phyloP scores from a whole-genome alignment of 2,329 filamentous ascomycete genomes.

The Pseudocercospora cruenta region DNA sequence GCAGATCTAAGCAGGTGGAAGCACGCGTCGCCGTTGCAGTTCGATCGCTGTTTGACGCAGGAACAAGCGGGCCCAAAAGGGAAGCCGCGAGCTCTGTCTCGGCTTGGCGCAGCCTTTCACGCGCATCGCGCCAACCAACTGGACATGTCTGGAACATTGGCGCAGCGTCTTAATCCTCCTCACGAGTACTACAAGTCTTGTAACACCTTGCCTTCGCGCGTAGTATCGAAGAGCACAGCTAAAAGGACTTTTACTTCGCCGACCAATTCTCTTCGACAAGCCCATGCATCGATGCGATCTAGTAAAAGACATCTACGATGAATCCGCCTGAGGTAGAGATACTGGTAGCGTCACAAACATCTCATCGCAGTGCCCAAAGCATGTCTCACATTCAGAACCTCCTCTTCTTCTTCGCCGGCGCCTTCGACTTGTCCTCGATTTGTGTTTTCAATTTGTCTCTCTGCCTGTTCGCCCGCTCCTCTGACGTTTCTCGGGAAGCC shows the following conservation, averaged over 20 bases:
- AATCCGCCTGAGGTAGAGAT: background rate
- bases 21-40: slow-evolving; percentile 4
- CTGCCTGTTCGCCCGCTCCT: slow-evolving; percentile 59
- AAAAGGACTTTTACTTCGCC: no score
- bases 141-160: background rate
- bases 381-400: slow-evolving; percentile 49
- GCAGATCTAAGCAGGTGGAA: slow-evolving; percentile 3
- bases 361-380: background rate
- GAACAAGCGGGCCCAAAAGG: background rate
- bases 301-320: background rate
- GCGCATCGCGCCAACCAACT: background rate
- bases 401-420: slow-evolving; percentile 60
- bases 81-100: slow-evolving; percentile 1
- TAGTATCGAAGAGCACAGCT: no score
- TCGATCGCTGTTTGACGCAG: slow-evolving; percentile 1
- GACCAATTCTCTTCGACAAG: no score
- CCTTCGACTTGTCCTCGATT: slow-evolving; percentile 56
- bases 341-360: background rate
- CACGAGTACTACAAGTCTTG: no score
- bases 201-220: background rate
- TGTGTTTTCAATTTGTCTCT: slow-evolving; percentile 60
- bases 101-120: background rate
- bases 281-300: no score
- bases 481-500: slow-evolving; percentile 45
- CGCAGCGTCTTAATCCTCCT: background rate